Evolutionary conservation across 2,329 filamentous ascomycete genomes (phyloP), one percentile per base, ranked within the genome.

Genomic region (Ophiostoma novo-ulmi): DNA sequence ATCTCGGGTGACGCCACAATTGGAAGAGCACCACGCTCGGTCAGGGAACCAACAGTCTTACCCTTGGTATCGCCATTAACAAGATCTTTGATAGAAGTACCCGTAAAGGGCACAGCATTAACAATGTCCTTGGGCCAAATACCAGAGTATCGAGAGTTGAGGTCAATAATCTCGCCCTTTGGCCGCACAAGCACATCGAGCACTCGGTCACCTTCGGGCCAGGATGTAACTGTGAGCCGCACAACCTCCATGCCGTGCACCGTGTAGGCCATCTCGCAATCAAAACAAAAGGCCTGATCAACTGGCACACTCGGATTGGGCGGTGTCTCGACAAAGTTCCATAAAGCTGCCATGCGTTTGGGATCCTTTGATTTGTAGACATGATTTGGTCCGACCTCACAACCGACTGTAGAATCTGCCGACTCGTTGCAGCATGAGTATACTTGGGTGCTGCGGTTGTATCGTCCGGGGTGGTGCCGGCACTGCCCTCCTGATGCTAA

Each of bases 181-280:
- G 74, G 75, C 55, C 74, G 75, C 38, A 76, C 74, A 13, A 76
- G 73, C 20, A 97, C 85, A 77, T 99, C 95, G 5, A 98, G 81
- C 0, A 99, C 79, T 69, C 86, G 85, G 69, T 89, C 85, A 26
- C 92, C 91, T 10, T 85, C 82, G 0, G 94, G 94, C 94, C 95
- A 99, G 11, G 90, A 88, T 3, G 94, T 90, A 5, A 92, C 94
- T 0, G 95, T 98, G 3, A 99, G 80, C 10, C 95, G 92, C 71
- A 98, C 89, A 22, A 99, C 85, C 78, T 99, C 95, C 74, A 98
- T 82, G 0, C 96, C 95, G 68, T 90, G 80, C 0, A 92, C 91
- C 0, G 96, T 99, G 77, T 97, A 98, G 5, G 92, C 92, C 95
- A 99, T 99, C 78, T 99, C 95, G 76, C 95, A 98, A 78, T 99